Percentiles rank a stretch among this genome's conserved stretches.
These are phyloP conservation scores for Glebionis coronaria DNA, from an alignment of 129 eudicot species.

Conservation along the genomic window DNA sequence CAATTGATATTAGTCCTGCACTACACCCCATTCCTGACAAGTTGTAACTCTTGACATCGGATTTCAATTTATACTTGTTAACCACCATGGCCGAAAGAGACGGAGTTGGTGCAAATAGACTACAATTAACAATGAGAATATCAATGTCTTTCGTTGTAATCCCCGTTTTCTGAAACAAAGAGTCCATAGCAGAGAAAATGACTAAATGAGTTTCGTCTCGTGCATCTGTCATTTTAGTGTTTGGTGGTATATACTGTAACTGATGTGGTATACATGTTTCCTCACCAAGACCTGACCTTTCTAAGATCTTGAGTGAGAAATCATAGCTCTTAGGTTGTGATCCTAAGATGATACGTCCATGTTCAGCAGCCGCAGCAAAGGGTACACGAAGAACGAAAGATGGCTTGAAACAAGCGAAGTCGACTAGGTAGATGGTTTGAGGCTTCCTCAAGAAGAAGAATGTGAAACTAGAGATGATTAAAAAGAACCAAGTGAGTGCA, in stretches of 20 bases:
- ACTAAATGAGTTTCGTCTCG: background rate
- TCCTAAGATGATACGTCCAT: background rate
- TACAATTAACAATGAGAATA: slow-evolving; percentile 4
- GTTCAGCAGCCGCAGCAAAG: background rate
- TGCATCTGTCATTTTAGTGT: background rate
- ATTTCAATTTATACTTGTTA: slow-evolving; percentile 9
- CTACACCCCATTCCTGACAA: slow-evolving; percentile 17
- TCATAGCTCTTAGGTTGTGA: background rate
- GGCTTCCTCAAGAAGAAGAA: background rate
- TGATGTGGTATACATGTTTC: background rate
- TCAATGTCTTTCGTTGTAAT: background rate
- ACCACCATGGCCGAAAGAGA: slow-evolving; percentile 1
- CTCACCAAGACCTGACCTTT: slow-evolving; percentile 8
- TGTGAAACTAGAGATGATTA: slow-evolving; percentile 2
- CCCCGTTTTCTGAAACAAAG: background rate
- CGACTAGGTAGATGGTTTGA: slow-evolving; percentile 8
- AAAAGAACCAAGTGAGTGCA: background rate
- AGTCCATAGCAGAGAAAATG: slow-evolving; percentile 14
- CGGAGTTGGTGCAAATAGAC: slow-evolving; percentile 8
- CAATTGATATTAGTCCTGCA: background rate
- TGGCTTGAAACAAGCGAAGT: slow-evolving; percentile 10
- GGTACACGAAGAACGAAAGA: background rate
- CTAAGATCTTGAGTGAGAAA: slow-evolving; percentile 2
- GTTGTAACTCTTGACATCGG: background rate
- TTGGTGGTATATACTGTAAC: background rate